A percentile compares a stretch with the other conserved stretches of the same genome.
These are phyloP conservation scores for Fusarium lateritium DNA, from an alignment of 2,329 filamentous ascomycete species.

Conservation along the genomic window DNA sequence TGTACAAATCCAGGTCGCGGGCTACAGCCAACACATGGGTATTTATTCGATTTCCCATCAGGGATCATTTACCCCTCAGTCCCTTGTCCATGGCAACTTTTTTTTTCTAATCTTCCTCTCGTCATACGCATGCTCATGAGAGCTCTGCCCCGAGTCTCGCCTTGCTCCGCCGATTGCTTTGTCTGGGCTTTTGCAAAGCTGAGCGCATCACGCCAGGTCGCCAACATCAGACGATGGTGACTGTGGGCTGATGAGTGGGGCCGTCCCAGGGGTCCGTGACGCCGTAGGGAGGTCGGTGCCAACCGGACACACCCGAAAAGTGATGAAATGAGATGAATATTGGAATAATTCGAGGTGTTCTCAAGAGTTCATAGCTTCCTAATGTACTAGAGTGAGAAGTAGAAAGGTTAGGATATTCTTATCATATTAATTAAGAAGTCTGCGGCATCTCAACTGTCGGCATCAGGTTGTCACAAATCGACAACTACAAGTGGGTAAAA, in stretches of 20 bases:
- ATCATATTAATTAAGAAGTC: not conserved
- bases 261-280: slow-evolving; percentile 42
- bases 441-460: not conserved
- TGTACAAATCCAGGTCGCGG: slow-evolving; percentile 15
- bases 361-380: not conserved
- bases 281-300: slow-evolving; percentile 36
- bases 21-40: slow-evolving; percentile 26
- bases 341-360: not conserved
- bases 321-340: not conserved
- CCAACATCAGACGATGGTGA: slow-evolving; percentile 49
- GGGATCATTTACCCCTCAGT: slow-evolving; percentile 22
- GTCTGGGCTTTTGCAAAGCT: slow-evolving; percentile 29
- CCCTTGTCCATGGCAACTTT: slow-evolving; percentile 32
- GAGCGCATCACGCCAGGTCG: slow-evolving; percentile 50
- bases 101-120: slow-evolving; percentile 11
- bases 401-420: fast-evolving
- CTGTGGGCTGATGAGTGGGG: slow-evolving; percentile 48
- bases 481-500: slow-evolving; percentile 23
- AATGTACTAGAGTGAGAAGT: fast-evolving
- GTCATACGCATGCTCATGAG: slow-evolving; percentile 30
- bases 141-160: slow-evolving; percentile 47
- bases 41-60: slow-evolving; percentile 45
- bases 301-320: slow-evolving; percentile 48
- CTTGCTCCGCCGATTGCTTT: slow-evolving; percentile 44
- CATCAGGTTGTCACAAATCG: slow-evolving; percentile 31